Evolutionary conservation across 805 yeast species (phyloP), one percentile per base, ranked within the genome.

Genomic region (Cyberlindnera xishuangbannaensis): DNA sequence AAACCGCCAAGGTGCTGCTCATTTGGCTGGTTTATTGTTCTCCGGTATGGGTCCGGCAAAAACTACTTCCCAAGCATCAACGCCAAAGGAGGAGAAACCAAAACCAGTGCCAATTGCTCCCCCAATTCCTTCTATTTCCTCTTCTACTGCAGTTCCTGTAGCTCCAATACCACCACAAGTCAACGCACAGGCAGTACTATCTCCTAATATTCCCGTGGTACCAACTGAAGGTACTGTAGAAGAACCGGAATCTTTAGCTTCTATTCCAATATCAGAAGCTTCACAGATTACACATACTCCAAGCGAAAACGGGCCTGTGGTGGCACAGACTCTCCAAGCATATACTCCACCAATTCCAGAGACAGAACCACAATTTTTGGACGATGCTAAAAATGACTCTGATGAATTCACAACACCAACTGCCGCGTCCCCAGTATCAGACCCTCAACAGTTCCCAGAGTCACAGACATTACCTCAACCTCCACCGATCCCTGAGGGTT

Each of bases 401-500:
- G 44, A 39, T 11, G 43, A 39, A 25, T 41, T 43, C 19, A 19
- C 34, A 4, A 37, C 48, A 15, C 46, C 48, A 32, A 32, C 52
- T 7, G 50, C 45, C 10, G 51, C 65, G 19, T 42, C 55, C 6
- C 55, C 61, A 21, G 31, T 15, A 3, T 37, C 39, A 15, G 58
- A 33, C 17, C 7, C 27, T 7, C 20, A 19, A 19, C 10, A 11
- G 8, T 19, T 19, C 22, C 22, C 22, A 19, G 10, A 19, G 15
- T 49, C 56, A 6, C 53, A 62, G 22, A 47, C 53, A 8, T 48
- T 62, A 10, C 45, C 49, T 12, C 28, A 61, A 7, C 55, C 67
- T 6, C 62, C 66, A 6, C 53, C 61, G 5, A 51, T 66, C 6
- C 62, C 69, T 9, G 49, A 54, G 11, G 45, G 54, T 11, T 40